Base-by-base conservation (phyloP, 192 early-diverging fungal species). In the Diversispora epigaea region DNA sequence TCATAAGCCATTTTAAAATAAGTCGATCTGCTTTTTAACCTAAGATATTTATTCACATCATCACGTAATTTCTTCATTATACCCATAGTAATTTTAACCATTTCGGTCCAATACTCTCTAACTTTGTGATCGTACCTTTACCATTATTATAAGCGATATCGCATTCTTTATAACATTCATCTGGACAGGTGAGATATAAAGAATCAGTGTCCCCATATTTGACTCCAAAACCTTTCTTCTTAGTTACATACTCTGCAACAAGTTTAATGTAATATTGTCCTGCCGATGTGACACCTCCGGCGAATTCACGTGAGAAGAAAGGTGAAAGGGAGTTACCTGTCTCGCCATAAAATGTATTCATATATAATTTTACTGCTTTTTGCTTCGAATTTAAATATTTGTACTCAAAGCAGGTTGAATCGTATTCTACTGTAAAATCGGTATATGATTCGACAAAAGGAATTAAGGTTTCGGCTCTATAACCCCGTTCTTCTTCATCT, bases 71-170 rank as follows among this genome's bases (percentile, higher is more conserved):
- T 52, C 11, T 69, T 52, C 47, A 69, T 69, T 40, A 52, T 49
- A 25, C 32, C 47, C 47, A 69, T 69, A 69, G 68, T 25, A 54
- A 69, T 69, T 69, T 69, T 69, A 2, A 69, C 47, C 47, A 69
- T 69, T 69, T 69, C 68, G 25, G 9, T 32, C 49, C 47, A 69
- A 7, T 69, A 69, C 32, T 0, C 32, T 0, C 68, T 52, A 52
- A 46, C 25, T 54, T 49, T 25, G 39, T 57, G 57, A 22, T 15
- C 25, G 25, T 32, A 32, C 25, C 25, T 1, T 57, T 40, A 3
- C 41, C 40, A 22, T n/a, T 41, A 21, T 4, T 15, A 40, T 17
- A 71, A 4, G 11, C 40, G 44, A 15, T 55, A 71, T 71, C 39
- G 6, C 39, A 58, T 71, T 71, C 32, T 58, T 57, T 14, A 58